Conservation (phyloP, 2,329 filamentous ascomycete species). For the Hypoxylon sp. region DNA sequence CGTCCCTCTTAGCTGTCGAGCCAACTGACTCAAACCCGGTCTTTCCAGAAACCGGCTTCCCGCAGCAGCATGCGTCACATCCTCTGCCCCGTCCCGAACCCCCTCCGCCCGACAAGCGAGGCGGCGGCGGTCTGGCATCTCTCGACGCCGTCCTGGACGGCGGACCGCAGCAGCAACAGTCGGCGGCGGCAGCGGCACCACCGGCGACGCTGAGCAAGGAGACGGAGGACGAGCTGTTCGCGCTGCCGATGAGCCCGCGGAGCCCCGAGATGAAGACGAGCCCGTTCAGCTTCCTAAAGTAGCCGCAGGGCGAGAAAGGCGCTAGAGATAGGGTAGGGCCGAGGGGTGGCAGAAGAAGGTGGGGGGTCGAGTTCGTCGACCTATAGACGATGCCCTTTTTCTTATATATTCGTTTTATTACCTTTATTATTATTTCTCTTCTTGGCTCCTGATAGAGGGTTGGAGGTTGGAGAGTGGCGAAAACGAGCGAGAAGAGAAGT, state of each 20-base stretch:
- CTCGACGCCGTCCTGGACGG: slow-evolving; percentile 52
- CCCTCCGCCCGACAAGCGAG: neutral
- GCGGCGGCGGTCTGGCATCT: slow-evolving; percentile 46
- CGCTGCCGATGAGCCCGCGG: slow-evolving; percentile 83
- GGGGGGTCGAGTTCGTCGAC: neutral
- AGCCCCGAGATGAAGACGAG: slow-evolving; percentile 87
- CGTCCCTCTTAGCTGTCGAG: neutral
- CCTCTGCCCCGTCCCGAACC: slow-evolving; percentile 11
- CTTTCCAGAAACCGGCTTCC: slow-evolving; percentile 6
- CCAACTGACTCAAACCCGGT: neutral
- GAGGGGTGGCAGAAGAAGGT: too few species aligned
- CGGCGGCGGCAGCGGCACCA: slow-evolving; percentile 42
- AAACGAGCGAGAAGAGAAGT: too few species aligned
- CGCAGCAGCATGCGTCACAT: slow-evolving; percentile 15
- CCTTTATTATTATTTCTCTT: too few species aligned
- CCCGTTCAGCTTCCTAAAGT: slow-evolving; percentile 70
- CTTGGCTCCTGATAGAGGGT: too few species aligned
- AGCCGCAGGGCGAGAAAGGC: neutral
- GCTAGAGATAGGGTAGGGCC: too few species aligned
- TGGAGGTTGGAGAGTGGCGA: too few species aligned
- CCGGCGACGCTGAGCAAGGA: slow-evolving; percentile 51
- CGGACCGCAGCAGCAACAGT: slow-evolving; percentile 44
- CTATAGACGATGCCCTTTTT: neutral
- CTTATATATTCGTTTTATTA: too few species aligned
- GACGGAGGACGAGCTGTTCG: slow-evolving; percentile 83